Percentiles rank a stretch among this genome's conserved stretches.
Evolutionary conservation across 2,329 filamentous ascomycete species (phyloP).

Genomic region (Penicillium sp.): DNA sequence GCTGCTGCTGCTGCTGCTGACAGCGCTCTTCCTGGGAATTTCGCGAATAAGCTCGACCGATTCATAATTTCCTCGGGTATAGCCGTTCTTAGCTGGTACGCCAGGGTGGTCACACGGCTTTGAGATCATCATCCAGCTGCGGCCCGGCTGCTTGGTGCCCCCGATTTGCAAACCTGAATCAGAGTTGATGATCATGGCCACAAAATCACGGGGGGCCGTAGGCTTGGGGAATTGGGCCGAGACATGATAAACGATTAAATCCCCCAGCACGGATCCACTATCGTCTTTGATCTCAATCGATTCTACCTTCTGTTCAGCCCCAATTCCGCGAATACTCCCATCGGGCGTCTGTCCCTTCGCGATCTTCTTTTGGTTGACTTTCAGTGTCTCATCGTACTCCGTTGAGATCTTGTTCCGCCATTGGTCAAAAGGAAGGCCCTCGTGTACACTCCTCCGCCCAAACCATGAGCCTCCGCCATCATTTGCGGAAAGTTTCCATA

Average conservation of each 20-base stretch:
- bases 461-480: constrained; percentile 91
- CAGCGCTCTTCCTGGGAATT: constrained; percentile 53
- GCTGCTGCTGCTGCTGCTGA: constrained; percentile 17
- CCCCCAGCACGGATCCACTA: constrained; percentile 24
- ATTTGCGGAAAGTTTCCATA: constrained; percentile 77
- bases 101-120: constrained; percentile 79
- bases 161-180: constrained; percentile 37
- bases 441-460: constrained; percentile 78
- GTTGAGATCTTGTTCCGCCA: constrained; percentile 75
- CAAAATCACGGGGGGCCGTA: constrained; percentile 83
- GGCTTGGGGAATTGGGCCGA: constrained; percentile 90
- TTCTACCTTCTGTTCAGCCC: constrained; percentile 74
- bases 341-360: constrained; percentile 67
- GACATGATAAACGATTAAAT: constrained; percentile 70
- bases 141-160: constrained; percentile 41
- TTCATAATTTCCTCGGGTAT: constrained; percentile 83
- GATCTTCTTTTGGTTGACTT: constrained; percentile 68
- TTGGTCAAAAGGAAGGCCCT: constrained; percentile 71
- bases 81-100: constrained; percentile 68
- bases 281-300: constrained; percentile 57
- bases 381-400: constrained; percentile 79
- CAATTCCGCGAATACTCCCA: constrained; percentile 80
- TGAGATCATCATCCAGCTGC: constrained; percentile 84
- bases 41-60: constrained; percentile 90
- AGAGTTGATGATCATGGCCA: constrained; percentile 74